A percentile compares a stretch with the other conserved stretches of the same genome.
These are phyloP conservation scores for Fraxinus americana DNA, from an alignment of 257 asterid genomes.

Conservation along the genomic window DNA sequence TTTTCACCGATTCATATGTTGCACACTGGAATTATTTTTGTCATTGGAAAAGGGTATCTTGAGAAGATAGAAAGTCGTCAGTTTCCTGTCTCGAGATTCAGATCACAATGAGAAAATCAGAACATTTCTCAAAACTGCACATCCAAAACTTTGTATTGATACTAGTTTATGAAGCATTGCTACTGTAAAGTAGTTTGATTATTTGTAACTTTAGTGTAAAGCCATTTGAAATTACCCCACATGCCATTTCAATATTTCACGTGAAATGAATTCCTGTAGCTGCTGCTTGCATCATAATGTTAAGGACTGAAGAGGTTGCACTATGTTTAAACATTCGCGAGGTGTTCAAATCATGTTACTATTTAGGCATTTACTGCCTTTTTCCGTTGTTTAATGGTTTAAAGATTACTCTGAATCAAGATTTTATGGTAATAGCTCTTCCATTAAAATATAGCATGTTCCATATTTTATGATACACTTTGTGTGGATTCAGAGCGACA, in stretches of 20 bases:
- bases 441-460: background rate
- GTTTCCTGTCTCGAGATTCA: background rate
- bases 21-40: background rate
- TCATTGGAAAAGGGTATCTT: background rate
- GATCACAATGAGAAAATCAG: background rate
- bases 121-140: background rate
- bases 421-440: background rate
- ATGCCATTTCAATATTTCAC: too few species aligned
- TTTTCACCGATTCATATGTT: background rate
- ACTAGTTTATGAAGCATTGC: too few species aligned
- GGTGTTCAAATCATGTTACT: background rate
- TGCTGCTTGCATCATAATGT: slow-evolving; percentile 9
- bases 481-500: slow-evolving; percentile 53
- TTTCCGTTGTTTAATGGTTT: background rate
- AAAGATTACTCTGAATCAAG: slow-evolving; percentile 12
- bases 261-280: background rate
- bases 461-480: slow-evolving; percentile 15
- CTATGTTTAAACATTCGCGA: background rate
- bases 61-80: background rate
- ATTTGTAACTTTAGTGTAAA: background rate
- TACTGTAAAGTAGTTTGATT: too few species aligned
- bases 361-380: background rate
- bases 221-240: slow-evolving; percentile 5
- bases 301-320: background rate
- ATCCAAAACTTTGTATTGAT: background rate